Evolutionary conservation across 352 stramenopile species (phyloP), one percentile per base, ranked within the genome.

Genomic region (Globisporangium megalacanthum): DNA sequence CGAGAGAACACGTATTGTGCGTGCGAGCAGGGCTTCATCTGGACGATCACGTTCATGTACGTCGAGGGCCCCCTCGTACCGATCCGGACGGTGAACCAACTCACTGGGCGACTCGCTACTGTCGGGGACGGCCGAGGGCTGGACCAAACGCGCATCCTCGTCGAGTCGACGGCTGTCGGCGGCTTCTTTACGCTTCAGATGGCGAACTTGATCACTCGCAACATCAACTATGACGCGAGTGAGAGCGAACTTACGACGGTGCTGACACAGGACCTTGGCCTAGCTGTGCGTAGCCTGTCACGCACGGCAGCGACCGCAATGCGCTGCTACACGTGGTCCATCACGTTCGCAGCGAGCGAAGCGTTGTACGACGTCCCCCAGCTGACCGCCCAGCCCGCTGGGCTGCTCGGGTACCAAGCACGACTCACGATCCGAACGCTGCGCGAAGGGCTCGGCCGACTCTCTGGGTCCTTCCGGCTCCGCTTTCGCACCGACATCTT

Each of bases 11-110:
- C 70, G 0, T 91, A 75, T 52, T 94, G 85, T 55, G 79, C 61
- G 7, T 92, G 85, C 62, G 75, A 64, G 13, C 76, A 88, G 52
- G 83, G 60, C 17, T 95, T 76, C 51, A 52, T 89, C 19, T 95
- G 85, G 85, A 68, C 61, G 22, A 88, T 95, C 45, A 92, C 81
- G 25, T 94, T 95, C 53, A 58, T 90, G 39, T 85, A 77, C 57
- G 65, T 73, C 7, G 73, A 87, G 71, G 83, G 83, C 0, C 67
- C 74, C 1, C 53, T 93, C 1, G 64, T 79, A 7, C 61, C 72
- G 20, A 60, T 95, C 31, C 72, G 69, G 11, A 69, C 62, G 3
- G 66, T 55, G 50, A 85, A 51, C 36, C 64, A 72, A 14, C 72
- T 95, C 47, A 89, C 77, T 1, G 83, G 82, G 39, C 56, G 52